A percentile compares a stretch with the other conserved stretches of the same genome.
These are phyloP conservation scores for Grosmannia penicillata DNA, from an alignment of 2,329 filamentous ascomycete genomes.

Conservation along the genomic window DNA sequence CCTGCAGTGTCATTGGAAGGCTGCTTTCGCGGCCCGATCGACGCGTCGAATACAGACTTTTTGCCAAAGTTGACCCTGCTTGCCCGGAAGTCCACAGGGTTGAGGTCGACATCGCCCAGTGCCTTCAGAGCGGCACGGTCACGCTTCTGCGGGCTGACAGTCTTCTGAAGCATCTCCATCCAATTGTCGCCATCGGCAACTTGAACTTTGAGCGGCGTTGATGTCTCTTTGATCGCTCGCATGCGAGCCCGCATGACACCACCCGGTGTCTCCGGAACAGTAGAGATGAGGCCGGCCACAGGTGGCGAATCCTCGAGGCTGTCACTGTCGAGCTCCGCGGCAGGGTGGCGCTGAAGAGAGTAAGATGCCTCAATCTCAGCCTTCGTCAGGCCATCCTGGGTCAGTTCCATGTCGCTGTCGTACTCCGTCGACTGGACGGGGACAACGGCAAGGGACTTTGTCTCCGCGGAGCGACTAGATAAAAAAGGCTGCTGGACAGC, in stretches of 20 bases:
- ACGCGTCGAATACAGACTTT: background rate
- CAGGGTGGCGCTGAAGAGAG: constrained; percentile 57
- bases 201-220: constrained; percentile 42
- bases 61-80: constrained; percentile 13
- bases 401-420: constrained; percentile 55
- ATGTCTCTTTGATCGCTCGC: constrained; percentile 46
- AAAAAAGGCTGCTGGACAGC: constrained; percentile 64
- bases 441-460: constrained; percentile 43
- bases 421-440: constrained; percentile 33
- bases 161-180: constrained; percentile 86
- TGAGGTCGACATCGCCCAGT: constrained; percentile 40
- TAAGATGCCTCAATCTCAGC: constrained; percentile 65
- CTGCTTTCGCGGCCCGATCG: constrained; percentile 16
- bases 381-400: constrained; percentile 58
- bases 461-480: constrained; percentile 80
- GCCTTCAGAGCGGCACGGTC: constrained; percentile 60
- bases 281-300: constrained; percentile 29
- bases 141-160: constrained; percentile 85
- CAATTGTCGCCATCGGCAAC: constrained; percentile 67
- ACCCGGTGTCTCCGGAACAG: constrained; percentile 38
- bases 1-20: constrained; percentile 38
- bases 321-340: constrained; percentile 47
- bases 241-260: constrained; percentile 49
- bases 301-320: constrained; percentile 29
- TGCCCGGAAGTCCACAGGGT: constrained; percentile 25